Percentiles rank a stretch among this genome's conserved stretches.
Evolutionary conservation across 805 yeast species (phyloP).

Genomic region (Suhomyces kilbournensis): DNA sequence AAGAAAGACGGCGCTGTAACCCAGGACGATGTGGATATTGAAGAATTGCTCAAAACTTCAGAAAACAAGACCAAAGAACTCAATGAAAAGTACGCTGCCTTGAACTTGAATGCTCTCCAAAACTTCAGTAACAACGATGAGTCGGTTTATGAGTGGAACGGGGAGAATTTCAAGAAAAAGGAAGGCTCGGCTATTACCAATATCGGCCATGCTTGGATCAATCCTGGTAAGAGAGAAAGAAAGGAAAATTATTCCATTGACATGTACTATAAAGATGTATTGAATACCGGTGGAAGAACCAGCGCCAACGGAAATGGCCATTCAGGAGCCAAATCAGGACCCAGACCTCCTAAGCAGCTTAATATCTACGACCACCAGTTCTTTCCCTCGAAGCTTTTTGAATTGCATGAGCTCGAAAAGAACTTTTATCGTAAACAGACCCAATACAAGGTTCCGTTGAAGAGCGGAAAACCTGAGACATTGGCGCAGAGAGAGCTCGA

Average conservation of each 20-base stretch:
- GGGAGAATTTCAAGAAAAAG: conserved; percentile 74
- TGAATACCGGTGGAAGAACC: conserved; percentile 65
- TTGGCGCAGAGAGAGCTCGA: conserved; percentile 37
- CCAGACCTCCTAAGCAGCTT: conserved; percentile 81
- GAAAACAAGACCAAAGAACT: conserved; percentile 62
- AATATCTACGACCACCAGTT: conserved; percentile 89
- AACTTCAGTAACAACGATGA: conserved; percentile 62
- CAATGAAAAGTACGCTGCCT: conserved; percentile 58
- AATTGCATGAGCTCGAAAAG: conserved; percentile 77
- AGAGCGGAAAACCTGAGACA: conserved; percentile 47
- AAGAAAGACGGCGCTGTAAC: conserved; percentile 18
- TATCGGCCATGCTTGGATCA: conserved; percentile 66
- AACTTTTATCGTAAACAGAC: conserved; percentile 69
- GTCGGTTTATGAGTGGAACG: conserved; percentile 84
- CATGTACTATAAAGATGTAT: conserved; percentile 77
- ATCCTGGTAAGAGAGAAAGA: conserved; percentile 81
- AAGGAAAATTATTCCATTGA: conserved; percentile 86
- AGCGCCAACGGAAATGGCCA: conserved; percentile 21
- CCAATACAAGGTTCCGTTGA: conserved; percentile 60
- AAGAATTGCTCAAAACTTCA: conserved; percentile 55
- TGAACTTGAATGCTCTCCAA: conserved; percentile 76
- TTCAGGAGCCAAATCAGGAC: conserved; percentile 48
- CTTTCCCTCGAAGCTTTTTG: conserved; percentile 71
- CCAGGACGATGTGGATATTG: conserved; percentile 51
- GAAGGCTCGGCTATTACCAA: conserved; percentile 46